Evolutionary conservation across 2,329 filamentous ascomycete species (phyloP).

Genomic region (Dactylellina haptotyla): DNA sequence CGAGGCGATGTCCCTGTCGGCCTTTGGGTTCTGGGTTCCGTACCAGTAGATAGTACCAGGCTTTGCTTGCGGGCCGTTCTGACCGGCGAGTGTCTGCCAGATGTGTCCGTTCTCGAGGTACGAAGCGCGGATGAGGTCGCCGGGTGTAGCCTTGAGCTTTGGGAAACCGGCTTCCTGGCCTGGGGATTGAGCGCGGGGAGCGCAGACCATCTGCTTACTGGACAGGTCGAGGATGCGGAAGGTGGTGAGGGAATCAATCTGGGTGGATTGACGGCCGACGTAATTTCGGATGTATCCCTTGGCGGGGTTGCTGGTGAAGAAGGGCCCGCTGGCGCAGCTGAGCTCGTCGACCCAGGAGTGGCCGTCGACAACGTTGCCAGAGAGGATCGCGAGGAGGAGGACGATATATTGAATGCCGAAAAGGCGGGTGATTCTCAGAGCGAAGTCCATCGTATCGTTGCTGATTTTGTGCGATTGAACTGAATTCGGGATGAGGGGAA

Average conservation of each 20-base stretch:
- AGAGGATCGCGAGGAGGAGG: conserved; percentile 19
- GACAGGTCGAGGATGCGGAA: conserved; percentile 50
- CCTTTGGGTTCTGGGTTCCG: conserved; percentile 53
- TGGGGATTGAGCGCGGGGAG: conserved; percentile 25
- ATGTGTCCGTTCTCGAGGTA: conserved; percentile 58
- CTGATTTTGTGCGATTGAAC: not conserved
- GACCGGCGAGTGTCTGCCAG: conserved; percentile 44
- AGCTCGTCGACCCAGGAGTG: conserved; percentile 53
- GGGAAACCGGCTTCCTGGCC: conserved; percentile 40
- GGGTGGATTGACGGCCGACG: conserved; percentile 43
- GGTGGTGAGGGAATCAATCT: conserved; percentile 42
- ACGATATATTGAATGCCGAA: conserved; percentile 28
- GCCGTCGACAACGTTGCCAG: conserved; percentile 30
- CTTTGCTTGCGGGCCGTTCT: conserved; percentile 35
- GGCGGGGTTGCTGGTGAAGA: conserved; percentile 10
- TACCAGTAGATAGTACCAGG: conserved; percentile 57
- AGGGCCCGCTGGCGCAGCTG: conserved; percentile 52
- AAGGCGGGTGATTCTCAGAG: conserved; percentile 34
- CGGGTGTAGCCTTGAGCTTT: conserved; percentile 55
- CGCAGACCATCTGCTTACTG: conserved; percentile 43
- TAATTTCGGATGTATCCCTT: conserved; percentile 54
- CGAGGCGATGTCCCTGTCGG: conserved; percentile 53
- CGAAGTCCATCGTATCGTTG: too few species aligned
- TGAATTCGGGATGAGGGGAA: not conserved
- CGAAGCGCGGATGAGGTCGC: conserved; percentile 51